These are phyloP conservation scores for Mortierella alpina DNA, from an alignment of 192 early-diverging fungal species.

Conservation along the genomic window DNA sequence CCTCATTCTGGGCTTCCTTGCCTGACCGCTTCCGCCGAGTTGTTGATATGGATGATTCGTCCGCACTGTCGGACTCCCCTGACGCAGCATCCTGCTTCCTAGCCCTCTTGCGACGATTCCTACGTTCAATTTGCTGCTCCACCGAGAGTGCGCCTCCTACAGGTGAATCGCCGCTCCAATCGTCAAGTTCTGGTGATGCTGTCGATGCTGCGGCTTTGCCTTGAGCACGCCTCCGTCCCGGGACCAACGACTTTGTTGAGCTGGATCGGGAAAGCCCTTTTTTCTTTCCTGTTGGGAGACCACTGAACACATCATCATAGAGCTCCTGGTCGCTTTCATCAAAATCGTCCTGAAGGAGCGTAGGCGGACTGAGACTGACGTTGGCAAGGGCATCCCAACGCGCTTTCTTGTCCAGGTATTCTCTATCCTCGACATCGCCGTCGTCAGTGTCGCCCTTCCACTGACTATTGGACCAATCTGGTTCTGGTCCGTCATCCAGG, in stretches of 20 bases:
- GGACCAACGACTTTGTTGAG: neutral
- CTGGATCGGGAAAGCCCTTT: neutral
- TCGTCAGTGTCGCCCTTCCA: too few species aligned
- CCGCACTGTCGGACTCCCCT: neutral
- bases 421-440: too few species aligned
- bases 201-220: neutral
- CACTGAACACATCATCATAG: conserved; percentile 22
- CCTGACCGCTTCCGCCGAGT: conserved; percentile 1
- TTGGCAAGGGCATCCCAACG: conserved; percentile 8
- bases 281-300: neutral
- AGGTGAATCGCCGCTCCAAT: neutral
- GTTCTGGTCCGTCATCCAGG: too few species aligned
- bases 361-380: conserved; percentile 25
- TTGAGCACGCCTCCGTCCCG: too few species aligned
- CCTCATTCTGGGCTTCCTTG: neutral
- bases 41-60: neutral
- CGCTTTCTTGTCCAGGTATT: neutral
- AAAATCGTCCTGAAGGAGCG: neutral
- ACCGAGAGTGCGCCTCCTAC: neutral
- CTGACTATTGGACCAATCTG: too few species aligned
- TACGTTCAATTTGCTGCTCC: conserved; percentile 9
- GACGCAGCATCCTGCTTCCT: neutral
- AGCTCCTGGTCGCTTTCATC: conserved; percentile 6
- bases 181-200: neutral
- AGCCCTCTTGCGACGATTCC: neutral